Percentiles rank a stretch among this genome's conserved stretches.
Conservation (phyloP, 2,329 filamentous ascomycete genomes). For the Fusarium sp. region DNA sequence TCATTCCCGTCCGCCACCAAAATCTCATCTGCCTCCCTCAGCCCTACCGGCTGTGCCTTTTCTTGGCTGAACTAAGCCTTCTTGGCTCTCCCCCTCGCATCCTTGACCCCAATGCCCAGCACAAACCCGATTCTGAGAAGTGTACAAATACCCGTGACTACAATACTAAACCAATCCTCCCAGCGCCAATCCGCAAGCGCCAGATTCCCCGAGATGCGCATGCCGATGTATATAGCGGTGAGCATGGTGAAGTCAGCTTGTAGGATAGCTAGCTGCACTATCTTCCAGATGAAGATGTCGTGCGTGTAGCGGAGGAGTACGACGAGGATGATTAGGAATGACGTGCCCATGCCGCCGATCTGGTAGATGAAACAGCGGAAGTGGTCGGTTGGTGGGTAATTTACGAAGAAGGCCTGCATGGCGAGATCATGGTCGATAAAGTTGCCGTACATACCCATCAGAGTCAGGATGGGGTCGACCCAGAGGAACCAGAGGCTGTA, state of each 20-base stretch:
- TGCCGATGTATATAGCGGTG: conserved; percentile 18
- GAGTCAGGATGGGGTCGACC: conserved; percentile 35
- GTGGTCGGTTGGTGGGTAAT: conserved; percentile 7
- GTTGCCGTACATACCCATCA: conserved; percentile 29
- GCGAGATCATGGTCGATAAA: conserved; percentile 30
- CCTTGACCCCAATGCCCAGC: conserved; percentile 24
- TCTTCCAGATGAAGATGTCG: conserved; percentile 36
- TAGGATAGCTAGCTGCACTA: conserved; percentile 25
- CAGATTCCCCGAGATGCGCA: conserved; percentile 17
- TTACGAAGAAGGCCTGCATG: conserved; percentile 16
- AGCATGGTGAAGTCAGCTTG: conserved; percentile 38
- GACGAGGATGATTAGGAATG: conserved; percentile 13
- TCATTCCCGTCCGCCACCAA: conserved; percentile 2
- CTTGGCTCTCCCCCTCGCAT: conserved; percentile 1
- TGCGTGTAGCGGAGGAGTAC: conserved; percentile 32
- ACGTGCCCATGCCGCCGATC: conserved; percentile 37
- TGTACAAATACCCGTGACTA: conserved; percentile 11
- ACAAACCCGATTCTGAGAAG: conserved; percentile 29
- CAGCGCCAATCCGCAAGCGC: conserved; percentile 15
- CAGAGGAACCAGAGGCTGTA: conserved; percentile 37
- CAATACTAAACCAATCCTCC: conserved; percentile 27
- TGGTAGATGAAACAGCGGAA: conserved; percentile 36
- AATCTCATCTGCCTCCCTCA: conserved; percentile 1
- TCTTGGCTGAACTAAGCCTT: conserved; percentile 1
- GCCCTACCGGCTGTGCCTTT: neutral